Percentiles rank a stretch among this genome's conserved stretches.
phyloP scores from a whole-genome alignment of 2,329 filamentous ascomycete species.

The Epichloe sibirici region DNA sequence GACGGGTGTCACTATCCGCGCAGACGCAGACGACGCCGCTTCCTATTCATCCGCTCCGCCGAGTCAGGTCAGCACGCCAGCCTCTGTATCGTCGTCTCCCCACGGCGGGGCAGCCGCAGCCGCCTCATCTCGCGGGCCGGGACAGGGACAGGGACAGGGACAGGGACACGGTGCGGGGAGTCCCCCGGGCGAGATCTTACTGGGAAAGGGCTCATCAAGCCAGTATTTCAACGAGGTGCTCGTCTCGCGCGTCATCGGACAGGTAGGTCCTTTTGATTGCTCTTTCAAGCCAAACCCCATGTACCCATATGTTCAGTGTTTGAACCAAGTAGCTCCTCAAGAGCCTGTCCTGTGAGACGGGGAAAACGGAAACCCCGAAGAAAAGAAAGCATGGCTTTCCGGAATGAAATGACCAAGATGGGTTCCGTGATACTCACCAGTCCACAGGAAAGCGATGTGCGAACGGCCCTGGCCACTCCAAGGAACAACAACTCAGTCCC shows the following conservation, averaged over 20 bases:
- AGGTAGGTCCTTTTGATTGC: slow-evolving; percentile 11
- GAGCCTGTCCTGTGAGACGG: no score
- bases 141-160: no score
- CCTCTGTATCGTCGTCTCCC: no score
- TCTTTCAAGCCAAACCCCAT: neutral
- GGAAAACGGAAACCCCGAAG: no score
- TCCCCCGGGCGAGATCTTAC: slow-evolving; percentile 15
- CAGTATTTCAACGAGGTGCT: slow-evolving; percentile 27
- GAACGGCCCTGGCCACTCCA: slow-evolving; percentile 4
- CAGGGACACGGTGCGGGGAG: neutral
- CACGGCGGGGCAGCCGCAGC: neutral
- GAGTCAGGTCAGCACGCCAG: no score
- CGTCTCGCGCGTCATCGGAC: slow-evolving; percentile 22
- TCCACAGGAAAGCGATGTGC: slow-evolving; percentile 1
- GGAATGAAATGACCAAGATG: no score
- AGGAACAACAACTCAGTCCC: slow-evolving; percentile 2
- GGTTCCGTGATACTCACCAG: neutral
- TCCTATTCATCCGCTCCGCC: neutral
- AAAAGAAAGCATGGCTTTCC: no score
- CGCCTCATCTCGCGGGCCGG: neutral
- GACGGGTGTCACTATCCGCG: neutral
- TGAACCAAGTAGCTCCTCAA: no score
- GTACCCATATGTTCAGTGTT: no score
- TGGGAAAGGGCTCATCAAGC: slow-evolving; percentile 20
- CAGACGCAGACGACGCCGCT: neutral